These are phyloP conservation scores for Triangularia verruculosa DNA, from an alignment of 2,329 filamentous ascomycete species.

Conservation along the genomic window DNA sequence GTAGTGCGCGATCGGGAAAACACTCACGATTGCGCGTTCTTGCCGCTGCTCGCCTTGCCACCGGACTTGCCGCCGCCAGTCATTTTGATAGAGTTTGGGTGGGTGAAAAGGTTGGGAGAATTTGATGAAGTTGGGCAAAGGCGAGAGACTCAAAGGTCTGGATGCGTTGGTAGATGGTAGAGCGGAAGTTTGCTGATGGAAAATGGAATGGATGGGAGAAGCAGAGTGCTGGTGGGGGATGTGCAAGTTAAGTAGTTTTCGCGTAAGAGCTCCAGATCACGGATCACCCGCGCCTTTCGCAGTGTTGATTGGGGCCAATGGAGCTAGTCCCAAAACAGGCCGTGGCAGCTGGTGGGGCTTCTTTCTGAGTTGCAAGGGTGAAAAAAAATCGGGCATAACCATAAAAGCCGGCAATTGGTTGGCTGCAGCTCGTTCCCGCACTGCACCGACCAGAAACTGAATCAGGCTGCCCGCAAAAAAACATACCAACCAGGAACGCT, in stretches of 20 bases:
- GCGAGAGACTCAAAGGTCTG: constrained; percentile 31
- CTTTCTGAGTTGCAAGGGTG: constrained; percentile 6
- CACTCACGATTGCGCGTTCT: constrained; percentile 97
- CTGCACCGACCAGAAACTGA: constrained; percentile 1
- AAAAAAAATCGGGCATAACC: constrained; percentile 18
- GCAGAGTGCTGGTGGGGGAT: constrained; percentile 43
- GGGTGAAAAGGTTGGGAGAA: constrained; percentile 27
- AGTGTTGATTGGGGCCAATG: constrained; percentile 26
- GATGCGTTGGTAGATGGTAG: constrained; percentile 26
- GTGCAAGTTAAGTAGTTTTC: constrained; percentile 57
- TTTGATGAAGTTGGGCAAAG: constrained; percentile 30
- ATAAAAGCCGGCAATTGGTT: constrained; percentile 20
- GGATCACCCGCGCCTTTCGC: constrained; percentile 43
- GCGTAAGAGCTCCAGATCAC: constrained; percentile 42
- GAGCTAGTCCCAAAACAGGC: constrained; percentile 34
- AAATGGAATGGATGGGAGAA: constrained; percentile 37
- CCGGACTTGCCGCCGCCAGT: constrained; percentile 99
- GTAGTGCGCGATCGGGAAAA: neutral
- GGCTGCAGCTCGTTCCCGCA: neutral
- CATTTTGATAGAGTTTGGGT: constrained; percentile 73
- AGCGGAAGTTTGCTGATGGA: constrained; percentile 36
- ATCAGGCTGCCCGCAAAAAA: constrained; percentile 6
- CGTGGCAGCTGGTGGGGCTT: constrained; percentile 11
- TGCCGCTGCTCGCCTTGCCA: constrained; percentile 98
- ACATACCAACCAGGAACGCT: constrained; percentile 1